Evolutionary conservation across 2,329 filamentous ascomycete species (phyloP).

Genomic region (Acrocalymma vagum): DNA sequence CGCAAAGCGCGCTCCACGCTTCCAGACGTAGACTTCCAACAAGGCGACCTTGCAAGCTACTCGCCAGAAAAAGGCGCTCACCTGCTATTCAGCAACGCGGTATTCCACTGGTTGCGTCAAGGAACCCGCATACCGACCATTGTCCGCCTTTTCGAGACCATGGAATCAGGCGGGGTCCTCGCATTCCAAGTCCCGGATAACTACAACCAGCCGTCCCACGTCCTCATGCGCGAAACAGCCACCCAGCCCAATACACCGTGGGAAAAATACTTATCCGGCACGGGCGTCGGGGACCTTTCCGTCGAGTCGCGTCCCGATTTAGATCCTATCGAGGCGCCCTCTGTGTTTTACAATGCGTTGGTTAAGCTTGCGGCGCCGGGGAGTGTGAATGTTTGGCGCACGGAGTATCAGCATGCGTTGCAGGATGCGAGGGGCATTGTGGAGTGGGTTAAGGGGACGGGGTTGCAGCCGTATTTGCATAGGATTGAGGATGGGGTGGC

Average conservation of each 20-base stretch:
- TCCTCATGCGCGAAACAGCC: slow-evolving; percentile 58
- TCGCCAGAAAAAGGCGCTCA: slow-evolving; percentile 24
- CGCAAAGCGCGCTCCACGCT: slow-evolving; percentile 51
- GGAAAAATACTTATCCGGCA: slow-evolving; percentile 36
- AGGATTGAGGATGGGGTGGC: slow-evolving; percentile 50
- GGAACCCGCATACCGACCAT: slow-evolving; percentile 56
- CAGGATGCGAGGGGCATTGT: slow-evolving; percentile 60
- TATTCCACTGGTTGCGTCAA: slow-evolving; percentile 65
- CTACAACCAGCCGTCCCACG: slow-evolving; percentile 58
- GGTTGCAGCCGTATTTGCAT: slow-evolving; percentile 64
- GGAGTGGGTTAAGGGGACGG: slow-evolving; percentile 68
- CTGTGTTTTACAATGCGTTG: slow-evolving; percentile 60
- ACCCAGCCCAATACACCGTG: slow-evolving; percentile 44
- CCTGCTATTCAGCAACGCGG: slow-evolving; percentile 65
- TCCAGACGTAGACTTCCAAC: slow-evolving; percentile 55
- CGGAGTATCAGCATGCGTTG: slow-evolving; percentile 62
- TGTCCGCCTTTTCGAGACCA: slow-evolving; percentile 51
- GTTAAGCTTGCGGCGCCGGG: slow-evolving; percentile 40
- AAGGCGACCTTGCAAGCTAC: slow-evolving; percentile 58
- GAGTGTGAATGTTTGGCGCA: slow-evolving; percentile 63
- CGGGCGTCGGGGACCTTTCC: slow-evolving; percentile 23
- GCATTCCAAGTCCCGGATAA: slow-evolving; percentile 66
- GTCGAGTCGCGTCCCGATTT: slow-evolving; percentile 42
- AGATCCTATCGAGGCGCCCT: slow-evolving; percentile 58
- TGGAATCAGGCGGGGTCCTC: slow-evolving; percentile 57